Evolutionary conservation across 352 stramenopile species (phyloP).

Genomic region (Aphanomyces invadans): DNA sequence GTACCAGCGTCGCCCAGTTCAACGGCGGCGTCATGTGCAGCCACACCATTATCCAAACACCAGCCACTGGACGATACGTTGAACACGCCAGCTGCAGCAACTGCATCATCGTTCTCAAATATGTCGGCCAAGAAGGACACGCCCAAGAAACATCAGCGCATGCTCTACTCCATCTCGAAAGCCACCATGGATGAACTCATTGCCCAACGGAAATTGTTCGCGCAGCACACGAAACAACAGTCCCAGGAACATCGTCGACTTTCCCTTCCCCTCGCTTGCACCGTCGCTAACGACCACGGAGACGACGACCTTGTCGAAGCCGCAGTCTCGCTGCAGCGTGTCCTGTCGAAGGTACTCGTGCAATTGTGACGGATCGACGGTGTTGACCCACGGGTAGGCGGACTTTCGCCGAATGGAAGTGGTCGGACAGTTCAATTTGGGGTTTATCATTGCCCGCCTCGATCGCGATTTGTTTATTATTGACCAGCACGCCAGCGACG

Average conservation of each 20-base stretch:
- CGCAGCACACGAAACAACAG: not conserved
- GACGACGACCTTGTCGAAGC: constrained; percentile 36
- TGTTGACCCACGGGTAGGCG: constrained; percentile 26
- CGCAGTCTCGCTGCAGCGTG: constrained; percentile 50
- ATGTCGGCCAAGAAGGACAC: not conserved
- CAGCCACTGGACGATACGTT: too few relatives aligned
- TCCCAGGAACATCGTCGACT: not conserved
- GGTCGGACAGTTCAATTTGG: constrained; percentile 97
- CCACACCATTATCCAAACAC: constrained; percentile 16
- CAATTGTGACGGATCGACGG: not conserved
- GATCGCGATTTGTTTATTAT: constrained; percentile 95
- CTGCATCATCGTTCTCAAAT: too few relatives aligned
- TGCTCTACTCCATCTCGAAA: constrained; percentile 1
- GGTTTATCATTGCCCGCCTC: constrained; percentile 92
- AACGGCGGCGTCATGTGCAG: not conserved
- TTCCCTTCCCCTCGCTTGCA: not conserved
- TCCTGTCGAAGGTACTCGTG: constrained; percentile 61
- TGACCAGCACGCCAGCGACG: constrained; percentile 98
- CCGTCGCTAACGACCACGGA: not conserved
- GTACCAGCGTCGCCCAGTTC: not conserved
- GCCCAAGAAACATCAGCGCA: not conserved
- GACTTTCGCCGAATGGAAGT: constrained; percentile 91
- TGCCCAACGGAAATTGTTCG: not conserved
- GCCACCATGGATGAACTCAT: not conserved
- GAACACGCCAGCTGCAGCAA: too few relatives aligned